Evolutionary conservation across 164 flowering plant genomes (phyloP), one percentile per base, ranked within the genome.

Genomic region (Buxus sempervirens): DNA sequence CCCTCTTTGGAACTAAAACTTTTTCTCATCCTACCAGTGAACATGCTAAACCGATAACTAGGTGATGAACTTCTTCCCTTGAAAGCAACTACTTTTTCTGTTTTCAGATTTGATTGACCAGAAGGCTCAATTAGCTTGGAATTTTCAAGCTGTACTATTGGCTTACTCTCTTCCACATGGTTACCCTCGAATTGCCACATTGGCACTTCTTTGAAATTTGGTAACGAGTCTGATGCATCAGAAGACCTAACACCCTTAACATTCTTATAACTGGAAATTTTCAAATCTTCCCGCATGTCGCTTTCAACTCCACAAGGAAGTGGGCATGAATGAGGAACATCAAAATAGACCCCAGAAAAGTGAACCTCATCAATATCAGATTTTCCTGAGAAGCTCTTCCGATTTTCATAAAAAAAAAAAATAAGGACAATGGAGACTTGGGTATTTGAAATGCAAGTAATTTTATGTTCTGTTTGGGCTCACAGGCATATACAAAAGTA

Each of bases 1-100:
- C 76, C 73, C 69, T 89, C 97, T 77, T 79, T 89, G 59, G 81
- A 84, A 75, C 97, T 91, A 70, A 82, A 75, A 79, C 96, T 89
- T 79, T 83, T 84, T 49, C 81, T 76, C 76, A 85, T 68, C 75
- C 79, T 75, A 67, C 84, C 76, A 45, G 83, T 56, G 71, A 84
- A 77, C 70, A 79, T 68, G 72, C 82, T 82, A 48, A 84, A 73
- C 22, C 77, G 80, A 49, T 77, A 81, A 63, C 56, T 64, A 20
- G 88, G 89, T 68, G 97, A 84, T 19, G 73, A 77, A 72, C 73
- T 73, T 78, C 85, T 75, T 60, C 71, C 77, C 54, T 72, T 79
- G 36, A 2, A 22, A 60, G 64, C 32, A 9, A 65, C 69, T 42
- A 53, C 21, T 26, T 77, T 78, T 7, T 68, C 70, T 60, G 55